These are phyloP conservation scores for Pontederia paniculata DNA, from an alignment of 176 grass and related monocot genomes.

Conservation along the genomic window DNA sequence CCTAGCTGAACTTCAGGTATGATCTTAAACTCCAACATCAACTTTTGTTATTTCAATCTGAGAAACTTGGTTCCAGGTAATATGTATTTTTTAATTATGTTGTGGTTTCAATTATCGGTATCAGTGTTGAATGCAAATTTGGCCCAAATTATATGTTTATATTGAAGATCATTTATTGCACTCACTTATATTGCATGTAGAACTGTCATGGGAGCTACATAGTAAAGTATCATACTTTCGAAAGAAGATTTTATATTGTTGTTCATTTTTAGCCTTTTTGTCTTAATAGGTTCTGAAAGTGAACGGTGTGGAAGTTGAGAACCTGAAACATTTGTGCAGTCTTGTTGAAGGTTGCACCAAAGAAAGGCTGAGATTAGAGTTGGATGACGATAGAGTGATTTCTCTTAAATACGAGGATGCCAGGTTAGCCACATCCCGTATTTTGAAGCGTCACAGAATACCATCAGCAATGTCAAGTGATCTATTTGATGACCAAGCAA, in stretches of 20 bases:
- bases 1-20: slow-evolving; percentile 69
- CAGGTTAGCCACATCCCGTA: slow-evolving; percentile 54
- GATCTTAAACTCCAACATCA: neutral
- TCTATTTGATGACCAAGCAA: slow-evolving; percentile 46
- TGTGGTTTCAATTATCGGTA: no score
- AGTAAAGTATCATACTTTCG: no score
- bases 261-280: neutral
- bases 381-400: slow-evolving; percentile 84
- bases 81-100: neutral
- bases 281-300: slow-evolving; percentile 66
- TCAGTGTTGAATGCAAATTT: no score
- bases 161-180: no score
- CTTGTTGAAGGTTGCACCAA: slow-evolving; percentile 54
- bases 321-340: slow-evolving; percentile 70
- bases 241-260: no score
- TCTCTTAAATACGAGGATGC: slow-evolving; percentile 65
- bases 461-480: slow-evolving; percentile 61
- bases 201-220: no score
- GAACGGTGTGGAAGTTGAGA: slow-evolving; percentile 70
- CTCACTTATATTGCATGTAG: no score
- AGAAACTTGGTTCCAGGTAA: neutral
- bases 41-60: neutral
- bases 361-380: slow-evolving; percentile 83
- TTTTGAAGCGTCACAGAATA: slow-evolving; percentile 82
- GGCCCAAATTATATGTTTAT: no score